A percentile compares a stretch with the other conserved stretches of the same genome.
Conservation (phyloP, 345 rosid genomes). For the Dipteronia sinensis region DNA sequence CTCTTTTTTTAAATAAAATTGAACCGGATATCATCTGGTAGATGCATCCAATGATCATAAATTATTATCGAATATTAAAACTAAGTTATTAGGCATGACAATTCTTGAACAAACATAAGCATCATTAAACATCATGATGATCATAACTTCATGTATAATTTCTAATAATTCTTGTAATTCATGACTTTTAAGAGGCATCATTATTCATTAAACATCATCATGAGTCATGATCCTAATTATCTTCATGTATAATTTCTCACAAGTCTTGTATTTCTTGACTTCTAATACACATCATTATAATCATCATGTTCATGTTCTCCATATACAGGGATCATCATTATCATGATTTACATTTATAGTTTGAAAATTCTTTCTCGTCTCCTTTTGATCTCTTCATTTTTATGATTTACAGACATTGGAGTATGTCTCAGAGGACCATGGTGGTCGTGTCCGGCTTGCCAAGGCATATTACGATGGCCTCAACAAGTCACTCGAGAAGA, state of each 20-base stretch:
- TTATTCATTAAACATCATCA: too few species aligned
- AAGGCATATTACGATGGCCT: constrained; percentile 21
- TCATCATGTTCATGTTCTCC: neutral
- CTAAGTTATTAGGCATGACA: neutral
- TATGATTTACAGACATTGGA: constrained; percentile 10
- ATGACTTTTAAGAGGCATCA: neutral
- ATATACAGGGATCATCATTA: neutral
- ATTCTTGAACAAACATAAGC: too few species aligned
- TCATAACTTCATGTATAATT: neutral
- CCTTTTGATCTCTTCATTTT: neutral
- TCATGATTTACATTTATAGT: too few species aligned
- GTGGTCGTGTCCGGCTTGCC: constrained; percentile 25
- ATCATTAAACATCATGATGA: neutral
- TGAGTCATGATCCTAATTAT: too few species aligned
- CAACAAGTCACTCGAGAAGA: constrained; percentile 16
- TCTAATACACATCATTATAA: neutral
- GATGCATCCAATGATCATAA: neutral
- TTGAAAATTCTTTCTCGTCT: neutral
- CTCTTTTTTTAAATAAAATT: too few species aligned
- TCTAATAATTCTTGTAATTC: too few species aligned
- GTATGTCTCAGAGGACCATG: constrained; percentile 17
- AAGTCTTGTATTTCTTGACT: too few species aligned
- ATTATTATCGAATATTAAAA: too few species aligned
- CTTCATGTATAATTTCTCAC: too few species aligned
- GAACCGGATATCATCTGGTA: too few species aligned